Evolutionary conservation across 345 rosid genomes (phyloP).

Genomic region (Populus pruinosa): DNA sequence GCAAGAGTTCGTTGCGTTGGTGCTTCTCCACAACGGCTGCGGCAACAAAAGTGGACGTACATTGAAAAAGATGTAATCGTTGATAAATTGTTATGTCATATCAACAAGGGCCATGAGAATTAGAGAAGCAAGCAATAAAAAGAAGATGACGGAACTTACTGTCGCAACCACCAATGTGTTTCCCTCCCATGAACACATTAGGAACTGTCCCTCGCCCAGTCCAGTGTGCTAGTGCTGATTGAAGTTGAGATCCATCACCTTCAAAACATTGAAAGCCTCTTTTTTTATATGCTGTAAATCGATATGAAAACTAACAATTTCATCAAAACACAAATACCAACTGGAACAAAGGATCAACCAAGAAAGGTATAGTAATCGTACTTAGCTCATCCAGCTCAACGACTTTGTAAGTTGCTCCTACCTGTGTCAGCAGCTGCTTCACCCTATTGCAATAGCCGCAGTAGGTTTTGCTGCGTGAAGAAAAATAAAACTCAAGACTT

Average conservation of each 20-base stretch:
- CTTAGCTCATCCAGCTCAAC: constrained; percentile 48
- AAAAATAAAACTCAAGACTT: neutral
- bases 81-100: neutral
- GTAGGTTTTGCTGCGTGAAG: constrained; percentile 56
- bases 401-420: constrained; percentile 44
- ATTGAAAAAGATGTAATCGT: neutral
- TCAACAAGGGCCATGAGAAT: neutral
- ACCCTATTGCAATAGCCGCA: constrained; percentile 59
- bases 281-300: neutral
- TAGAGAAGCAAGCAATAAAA: neutral
- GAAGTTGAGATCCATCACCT: constrained; percentile 49
- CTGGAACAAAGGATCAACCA: neutral
- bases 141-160: constrained; percentile 24
- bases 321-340: neutral
- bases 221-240: constrained; percentile 56
- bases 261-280: neutral
- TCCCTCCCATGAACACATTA: constrained; percentile 61
- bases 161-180: constrained; percentile 67
- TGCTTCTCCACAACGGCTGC: constrained; percentile 53
- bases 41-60: neutral
- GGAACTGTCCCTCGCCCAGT: constrained; percentile 64
- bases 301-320: neutral
- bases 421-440: constrained; percentile 53
- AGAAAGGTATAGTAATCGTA: constrained; percentile 8
- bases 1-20: constrained; percentile 49